These are phyloP conservation scores for Irineochytrium annulatum DNA, from an alignment of 192 early-diverging fungal species.

Conservation along the genomic window DNA sequence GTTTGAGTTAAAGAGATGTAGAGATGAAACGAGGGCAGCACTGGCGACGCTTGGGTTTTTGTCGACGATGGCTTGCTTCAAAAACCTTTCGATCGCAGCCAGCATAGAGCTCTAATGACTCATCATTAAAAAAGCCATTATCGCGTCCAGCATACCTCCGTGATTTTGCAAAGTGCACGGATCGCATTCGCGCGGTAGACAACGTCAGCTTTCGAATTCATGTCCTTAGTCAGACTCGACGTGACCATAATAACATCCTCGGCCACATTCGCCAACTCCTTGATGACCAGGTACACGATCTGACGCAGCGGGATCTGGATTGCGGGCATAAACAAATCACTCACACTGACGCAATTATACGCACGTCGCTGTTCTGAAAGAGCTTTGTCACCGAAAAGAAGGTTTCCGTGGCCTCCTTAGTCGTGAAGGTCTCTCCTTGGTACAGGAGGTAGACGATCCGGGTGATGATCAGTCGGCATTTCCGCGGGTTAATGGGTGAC, in stretches of 20 bases:
- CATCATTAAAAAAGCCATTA: slow-evolving; percentile 6
- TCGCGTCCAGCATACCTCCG: slow-evolving; percentile 89
- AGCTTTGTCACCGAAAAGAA: slow-evolving; percentile 98
- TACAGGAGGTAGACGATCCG: slow-evolving; percentile 93
- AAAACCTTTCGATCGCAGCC: slow-evolving; percentile 89
- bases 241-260: slow-evolving; percentile 99
- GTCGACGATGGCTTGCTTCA: slow-evolving; percentile 97
- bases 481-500: slow-evolving; percentile 89
- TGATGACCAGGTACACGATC: slow-evolving; percentile 96
- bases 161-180: slow-evolving; percentile 90
- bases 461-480: slow-evolving; percentile 87
- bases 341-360: background rate
- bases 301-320: slow-evolving; percentile 84
- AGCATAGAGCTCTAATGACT: slow-evolving; percentile 78
- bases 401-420: slow-evolving; percentile 94
- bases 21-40: slow-evolving; percentile 85
- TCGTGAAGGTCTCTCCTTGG: slow-evolving; percentile 80
- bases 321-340: background rate
- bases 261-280: slow-evolving; percentile 87
- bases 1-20: slow-evolving; percentile 78
- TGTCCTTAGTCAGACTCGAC: slow-evolving; percentile 90
- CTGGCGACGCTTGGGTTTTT: slow-evolving; percentile 83
- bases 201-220: slow-evolving; percentile 88
- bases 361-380: slow-evolving; percentile 91
- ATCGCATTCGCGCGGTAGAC: slow-evolving; percentile 94